Conservation (phyloP, 352 stramenopile species). For the Lagenidium giganteum region DNA sequence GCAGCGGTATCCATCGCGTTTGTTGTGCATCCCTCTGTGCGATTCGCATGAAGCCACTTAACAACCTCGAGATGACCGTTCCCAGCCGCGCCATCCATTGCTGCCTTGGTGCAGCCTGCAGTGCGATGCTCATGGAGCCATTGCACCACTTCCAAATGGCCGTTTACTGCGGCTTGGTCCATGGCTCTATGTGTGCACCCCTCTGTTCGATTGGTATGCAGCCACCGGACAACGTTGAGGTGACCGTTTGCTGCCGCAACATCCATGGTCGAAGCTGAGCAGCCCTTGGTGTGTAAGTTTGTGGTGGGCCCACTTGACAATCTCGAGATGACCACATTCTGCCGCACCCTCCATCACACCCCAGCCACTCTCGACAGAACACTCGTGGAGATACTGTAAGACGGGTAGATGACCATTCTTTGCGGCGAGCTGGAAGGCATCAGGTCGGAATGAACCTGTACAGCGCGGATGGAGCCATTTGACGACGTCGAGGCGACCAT, state of each 20-base stretch:
- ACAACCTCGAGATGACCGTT: conserved; percentile 35
- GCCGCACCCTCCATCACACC: conserved; percentile 3
- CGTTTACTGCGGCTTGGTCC: conserved; percentile 15
- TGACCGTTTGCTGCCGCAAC: conserved; percentile 9
- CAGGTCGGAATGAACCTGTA: no score
- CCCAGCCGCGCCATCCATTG: conserved; percentile 35
- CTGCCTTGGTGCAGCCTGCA: conserved; percentile 20
- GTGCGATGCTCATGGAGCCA: conserved; percentile 14
- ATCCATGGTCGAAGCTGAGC: conserved; percentile 13
- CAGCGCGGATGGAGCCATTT: no score
- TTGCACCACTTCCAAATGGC: conserved; percentile 19
- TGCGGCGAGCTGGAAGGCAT: conserved; percentile 2
- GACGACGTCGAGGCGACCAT: no score
- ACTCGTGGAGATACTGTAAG: conserved; percentile 4
- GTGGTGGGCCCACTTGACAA: conserved; percentile 15
- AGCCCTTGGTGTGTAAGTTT: conserved; percentile 10
- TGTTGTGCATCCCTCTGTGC: conserved; percentile 23
- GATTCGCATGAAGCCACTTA: conserved; percentile 34
- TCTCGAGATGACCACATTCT: conserved; percentile 4
- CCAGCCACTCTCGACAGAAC: neutral
- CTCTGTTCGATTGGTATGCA: conserved; percentile 16
- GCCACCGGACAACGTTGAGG: conserved; percentile 18
- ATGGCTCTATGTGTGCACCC: conserved; percentile 14
- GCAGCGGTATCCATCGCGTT: conserved; percentile 19
- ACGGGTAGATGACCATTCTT: conserved; percentile 13